Base-by-base conservation (phyloP, 2,329 filamentous ascomycete genomes). In the Purpureocillium takamizusanense region DNA sequence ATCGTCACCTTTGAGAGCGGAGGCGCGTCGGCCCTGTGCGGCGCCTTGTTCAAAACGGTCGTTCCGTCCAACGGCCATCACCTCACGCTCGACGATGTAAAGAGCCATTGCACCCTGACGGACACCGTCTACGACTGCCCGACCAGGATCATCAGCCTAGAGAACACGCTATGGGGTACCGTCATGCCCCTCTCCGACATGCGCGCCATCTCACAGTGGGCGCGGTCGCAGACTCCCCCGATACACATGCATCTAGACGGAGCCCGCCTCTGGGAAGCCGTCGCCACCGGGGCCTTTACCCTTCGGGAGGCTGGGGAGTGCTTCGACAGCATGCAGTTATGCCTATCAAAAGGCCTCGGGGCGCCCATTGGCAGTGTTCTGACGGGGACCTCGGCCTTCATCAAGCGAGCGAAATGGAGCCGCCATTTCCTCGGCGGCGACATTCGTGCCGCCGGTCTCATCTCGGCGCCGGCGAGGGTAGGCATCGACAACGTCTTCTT, bases 211-310 rank as follows among this genome's bases (percentile, higher is more conserved):
- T 69, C 76, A 0, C 67, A 66, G 1, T 95, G 83, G 69, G 85
- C 81, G 1, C 70, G 68, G 54, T 85, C 81, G 1, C 70, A 68
- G 54, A 44, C 69, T 52, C 47, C 83, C 43, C 67, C 62, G 14
- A 78, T 90, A 42, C 72, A 74, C 42, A 66, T 88, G 50, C 86
- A 94, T 57, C 64, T 86, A 42, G 86, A 94, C 51, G 86, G 86
- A n/a, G 86, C 86, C 3, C 68, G 86, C 7, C 61, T 92, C 8
- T 92, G 85, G 84, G 83, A 94, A 54, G 86, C 83, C 11, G 81
- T 83, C 1, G 81, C 74, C 3, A 74, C 83, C 0, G 81, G 78
- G 1, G 79, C 78, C 0, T 82, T 78, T 0, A 70, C 69, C 4
- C 60, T 92, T 16, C 62, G 72, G 4, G 83, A 86, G 1, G 87